Conservation (phyloP, 1,284 basidiomycete species). For the Tylopilus orsonianus region DNA sequence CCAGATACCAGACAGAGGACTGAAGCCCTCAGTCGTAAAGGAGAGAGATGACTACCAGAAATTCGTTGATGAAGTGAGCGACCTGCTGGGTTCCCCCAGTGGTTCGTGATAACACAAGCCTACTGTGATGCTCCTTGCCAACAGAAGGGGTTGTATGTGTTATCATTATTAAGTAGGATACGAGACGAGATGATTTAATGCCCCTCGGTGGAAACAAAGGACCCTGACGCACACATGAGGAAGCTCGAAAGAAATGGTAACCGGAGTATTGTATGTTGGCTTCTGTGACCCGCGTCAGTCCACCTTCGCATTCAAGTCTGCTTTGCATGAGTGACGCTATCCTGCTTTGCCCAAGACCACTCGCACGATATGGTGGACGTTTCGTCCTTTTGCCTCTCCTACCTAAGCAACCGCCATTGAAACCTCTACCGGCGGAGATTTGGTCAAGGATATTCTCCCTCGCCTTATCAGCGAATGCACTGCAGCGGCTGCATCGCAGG, state of each 20-base stretch:
- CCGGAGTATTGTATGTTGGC: background rate
- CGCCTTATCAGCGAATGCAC: slow-evolving; percentile 37
- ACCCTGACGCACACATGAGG: no score
- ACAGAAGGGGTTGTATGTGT: background rate
- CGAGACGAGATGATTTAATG: background rate
- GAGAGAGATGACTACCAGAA: slow-evolving; percentile 71
- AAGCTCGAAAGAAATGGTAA: slow-evolving; percentile 4
- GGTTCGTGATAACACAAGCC: slow-evolving; percentile 13
- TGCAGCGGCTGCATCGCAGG: slow-evolving; percentile 18
- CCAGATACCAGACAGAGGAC: slow-evolving; percentile 28
- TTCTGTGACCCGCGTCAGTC: background rate
- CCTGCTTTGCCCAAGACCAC: slow-evolving; percentile 51
- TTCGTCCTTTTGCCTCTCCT: slow-evolving; percentile 69
- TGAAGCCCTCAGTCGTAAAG: slow-evolving; percentile 30
- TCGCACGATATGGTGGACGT: slow-evolving; percentile 51
- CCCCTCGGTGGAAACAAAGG: no score
- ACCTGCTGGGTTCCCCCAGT: slow-evolving; percentile 40
- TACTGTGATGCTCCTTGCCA: background rate
- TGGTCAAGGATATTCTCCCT: slow-evolving; percentile 65
- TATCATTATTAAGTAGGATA: background rate
- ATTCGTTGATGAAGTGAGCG: slow-evolving; percentile 73
- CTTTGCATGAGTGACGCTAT: slow-evolving; percentile 31
- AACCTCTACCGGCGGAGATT: slow-evolving; percentile 65
- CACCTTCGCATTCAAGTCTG: background rate
- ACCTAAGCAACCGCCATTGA: slow-evolving; percentile 47